These are phyloP conservation scores for Aureobasidium leucospermi DNA, from an alignment of 2,329 filamentous ascomycete genomes.

Conservation along the genomic window DNA sequence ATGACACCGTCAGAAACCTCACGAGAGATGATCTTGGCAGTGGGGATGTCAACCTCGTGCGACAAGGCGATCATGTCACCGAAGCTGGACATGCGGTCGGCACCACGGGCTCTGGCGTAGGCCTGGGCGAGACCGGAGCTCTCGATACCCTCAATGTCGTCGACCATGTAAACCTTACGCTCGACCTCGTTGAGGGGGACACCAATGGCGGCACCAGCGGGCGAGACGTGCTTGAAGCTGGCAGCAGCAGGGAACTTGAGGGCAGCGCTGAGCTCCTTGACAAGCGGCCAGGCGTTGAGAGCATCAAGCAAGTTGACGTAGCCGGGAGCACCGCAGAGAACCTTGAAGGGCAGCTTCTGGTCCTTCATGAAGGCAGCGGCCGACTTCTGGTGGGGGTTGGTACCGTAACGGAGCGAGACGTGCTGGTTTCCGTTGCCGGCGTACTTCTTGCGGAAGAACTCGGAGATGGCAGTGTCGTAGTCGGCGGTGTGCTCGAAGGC, in stretches of 20 bases:
- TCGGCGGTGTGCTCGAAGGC: constrained; percentile 97
- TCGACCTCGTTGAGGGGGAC: constrained; percentile 79
- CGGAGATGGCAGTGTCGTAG: constrained; percentile 89
- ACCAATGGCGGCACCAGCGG: constrained; percentile 90
- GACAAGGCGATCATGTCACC: constrained; percentile 93
- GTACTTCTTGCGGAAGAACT: constrained; percentile 97
- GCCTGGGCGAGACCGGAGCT: constrained; percentile 82
- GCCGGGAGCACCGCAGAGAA: constrained; percentile 78
- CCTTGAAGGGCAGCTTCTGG: constrained; percentile 83
- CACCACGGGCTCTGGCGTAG: constrained; percentile 89
- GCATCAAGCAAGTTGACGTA: constrained; percentile 97
- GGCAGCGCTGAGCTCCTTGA: constrained; percentile 89
- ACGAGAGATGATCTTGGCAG: constrained; percentile 94
- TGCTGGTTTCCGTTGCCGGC: constrained; percentile 78
- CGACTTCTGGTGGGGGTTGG: constrained; percentile 97
- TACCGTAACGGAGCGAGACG: constrained; percentile 81
- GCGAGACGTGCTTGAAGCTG: constrained; percentile 98
- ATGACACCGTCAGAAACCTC: constrained; percentile 98
- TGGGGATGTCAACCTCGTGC: constrained; percentile 82
- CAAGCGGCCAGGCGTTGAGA: constrained; percentile 92
- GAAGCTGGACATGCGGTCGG: constrained; percentile 98
- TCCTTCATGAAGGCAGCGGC: constrained; percentile 73
- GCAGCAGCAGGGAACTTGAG: constrained; percentile 84
- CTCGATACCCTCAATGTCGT: constrained; percentile 86
- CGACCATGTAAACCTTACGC: constrained; percentile 97